A percentile compares a stretch with the other conserved stretches of the same genome.
Evolutionary conservation across 1,139 yeast genomes (phyloP).

Genomic region (Pichia sp.): DNA sequence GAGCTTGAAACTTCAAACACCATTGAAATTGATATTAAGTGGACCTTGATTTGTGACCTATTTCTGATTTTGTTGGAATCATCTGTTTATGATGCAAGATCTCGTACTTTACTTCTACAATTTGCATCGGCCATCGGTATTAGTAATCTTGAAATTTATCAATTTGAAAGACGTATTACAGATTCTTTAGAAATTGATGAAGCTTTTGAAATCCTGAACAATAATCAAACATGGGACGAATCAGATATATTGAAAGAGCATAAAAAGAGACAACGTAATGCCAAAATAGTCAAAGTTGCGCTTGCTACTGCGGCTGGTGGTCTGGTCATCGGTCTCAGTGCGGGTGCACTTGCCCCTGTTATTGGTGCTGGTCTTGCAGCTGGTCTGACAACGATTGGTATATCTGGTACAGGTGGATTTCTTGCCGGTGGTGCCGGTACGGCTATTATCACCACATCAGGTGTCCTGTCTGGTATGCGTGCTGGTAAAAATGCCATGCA

Average conservation of each 20-base stretch:
- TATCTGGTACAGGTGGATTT: constrained; percentile 85
- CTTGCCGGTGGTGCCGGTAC: constrained; percentile 97
- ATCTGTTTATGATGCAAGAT: constrained; percentile 84
- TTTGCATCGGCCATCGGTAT: constrained; percentile 65
- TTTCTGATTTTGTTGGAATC: constrained; percentile 77
- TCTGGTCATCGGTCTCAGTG: constrained; percentile 86
- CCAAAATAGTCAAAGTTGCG: constrained; percentile 82
- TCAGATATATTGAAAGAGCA: constrained; percentile 58
- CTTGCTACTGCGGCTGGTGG: constrained; percentile 98
- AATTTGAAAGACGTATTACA: constrained; percentile 86
- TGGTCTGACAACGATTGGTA: constrained; percentile 91
- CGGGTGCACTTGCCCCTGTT: constrained; percentile 94
- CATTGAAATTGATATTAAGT: constrained; percentile 71
- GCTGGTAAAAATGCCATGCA: constrained; percentile 86
- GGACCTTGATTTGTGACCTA: constrained; percentile 92
- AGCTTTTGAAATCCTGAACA: constrained; percentile 28
- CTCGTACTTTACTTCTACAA: constrained; percentile 64
- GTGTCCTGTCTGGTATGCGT: constrained; percentile 84
- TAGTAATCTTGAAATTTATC: constrained; percentile 61
- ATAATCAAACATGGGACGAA: constrained; percentile 67
- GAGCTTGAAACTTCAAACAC: constrained; percentile 24
- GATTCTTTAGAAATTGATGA: constrained; percentile 72
- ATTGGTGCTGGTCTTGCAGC: constrained; percentile 99
- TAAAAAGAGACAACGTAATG: constrained; percentile 60
- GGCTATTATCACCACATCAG: constrained; percentile 87